Evolutionary conservation across 257 asterid genomes (phyloP).

Genomic region (Solanum chmielewskii): DNA sequence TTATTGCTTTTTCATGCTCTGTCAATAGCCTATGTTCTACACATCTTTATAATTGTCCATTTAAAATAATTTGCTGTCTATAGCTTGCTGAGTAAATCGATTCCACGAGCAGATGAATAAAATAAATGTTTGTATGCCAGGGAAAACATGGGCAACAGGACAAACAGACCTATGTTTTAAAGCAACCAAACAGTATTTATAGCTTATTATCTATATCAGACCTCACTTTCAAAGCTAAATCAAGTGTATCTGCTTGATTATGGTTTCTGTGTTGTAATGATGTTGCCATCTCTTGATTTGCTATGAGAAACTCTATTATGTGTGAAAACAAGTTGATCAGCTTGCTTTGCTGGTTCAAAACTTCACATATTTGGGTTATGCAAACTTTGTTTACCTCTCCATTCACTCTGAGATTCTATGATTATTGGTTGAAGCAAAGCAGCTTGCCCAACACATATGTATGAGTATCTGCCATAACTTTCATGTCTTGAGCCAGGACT

Average conservation of each 20-base stretch:
- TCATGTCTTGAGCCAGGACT: conserved; percentile 80
- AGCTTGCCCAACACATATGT: conserved; percentile 56
- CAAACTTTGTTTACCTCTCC: conserved; percentile 58
- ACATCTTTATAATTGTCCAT: background rate
- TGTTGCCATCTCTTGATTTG: background rate
- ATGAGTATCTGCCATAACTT: conserved; percentile 45
- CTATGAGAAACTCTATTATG: background rate
- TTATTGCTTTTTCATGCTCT: background rate
- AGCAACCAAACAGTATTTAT: background rate
- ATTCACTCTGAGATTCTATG: conserved; percentile 37
- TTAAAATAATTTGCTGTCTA: background rate
- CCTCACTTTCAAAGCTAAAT: background rate
- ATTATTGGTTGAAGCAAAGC: conserved; percentile 56
- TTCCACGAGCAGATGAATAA: background rate
- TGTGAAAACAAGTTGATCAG: background rate
- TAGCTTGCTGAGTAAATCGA: background rate
- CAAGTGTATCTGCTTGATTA: background rate
- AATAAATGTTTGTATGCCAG: background rate
- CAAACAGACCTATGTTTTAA: background rate
- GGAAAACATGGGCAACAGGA: background rate
- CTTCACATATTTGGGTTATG: conserved; percentile 54
- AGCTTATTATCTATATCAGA: background rate
- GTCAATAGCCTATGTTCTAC: background rate
- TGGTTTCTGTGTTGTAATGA: background rate
- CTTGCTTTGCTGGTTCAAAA: background rate